phyloP scores from a whole-genome alignment of 352 stramenopile species.

The Phytophthora tentaculata region DNA sequence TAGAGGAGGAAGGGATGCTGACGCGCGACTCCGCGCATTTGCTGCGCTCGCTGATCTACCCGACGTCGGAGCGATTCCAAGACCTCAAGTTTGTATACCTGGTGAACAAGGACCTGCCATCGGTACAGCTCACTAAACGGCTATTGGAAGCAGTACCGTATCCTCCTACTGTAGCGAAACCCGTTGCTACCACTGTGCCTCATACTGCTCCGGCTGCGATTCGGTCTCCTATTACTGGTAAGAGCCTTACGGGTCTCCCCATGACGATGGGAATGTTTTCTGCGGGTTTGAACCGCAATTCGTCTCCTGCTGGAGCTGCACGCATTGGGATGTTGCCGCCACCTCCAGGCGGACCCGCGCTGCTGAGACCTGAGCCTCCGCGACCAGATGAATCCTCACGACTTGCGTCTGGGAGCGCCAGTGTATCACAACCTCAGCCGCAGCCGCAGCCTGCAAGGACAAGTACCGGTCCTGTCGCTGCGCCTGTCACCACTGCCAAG shows the following conservation, averaged over 20 bases:
- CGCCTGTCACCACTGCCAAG: slow-evolving; percentile 23
- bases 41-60: slow-evolving; percentile 81
- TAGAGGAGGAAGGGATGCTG: slow-evolving; percentile 79
- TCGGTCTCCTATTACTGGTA: slow-evolving; percentile 21
- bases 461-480: slow-evolving; percentile 17
- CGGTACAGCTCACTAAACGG: slow-evolving; percentile 77
- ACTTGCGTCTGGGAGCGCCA: slow-evolving; percentile 34
- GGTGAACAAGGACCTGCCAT: slow-evolving; percentile 85
- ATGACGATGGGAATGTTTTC: slow-evolving; percentile 50
- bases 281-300: slow-evolving; percentile 31
- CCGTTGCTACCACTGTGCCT: slow-evolving; percentile 34
- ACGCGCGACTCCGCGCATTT: slow-evolving; percentile 74
- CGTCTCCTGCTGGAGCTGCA: slow-evolving; percentile 30
- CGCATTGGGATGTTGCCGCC: slow-evolving; percentile 39
- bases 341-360: slow-evolving; percentile 29
- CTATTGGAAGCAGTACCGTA: slow-evolving; percentile 76
- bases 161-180: slow-evolving; percentile 39
- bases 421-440: slow-evolving; percentile 15
- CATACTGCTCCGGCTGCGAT: slow-evolving; percentile 27
- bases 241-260: slow-evolving; percentile 27
- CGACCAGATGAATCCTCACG: slow-evolving; percentile 42
- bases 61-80: slow-evolving; percentile 83
- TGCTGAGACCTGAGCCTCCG: slow-evolving; percentile 35
- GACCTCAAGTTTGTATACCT: slow-evolving; percentile 90
- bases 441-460: slow-evolving; percentile 25